Base-by-base conservation (phyloP, 2,329 filamentous ascomycete genomes). In the Coniochaeta hoffmannii region DNA sequence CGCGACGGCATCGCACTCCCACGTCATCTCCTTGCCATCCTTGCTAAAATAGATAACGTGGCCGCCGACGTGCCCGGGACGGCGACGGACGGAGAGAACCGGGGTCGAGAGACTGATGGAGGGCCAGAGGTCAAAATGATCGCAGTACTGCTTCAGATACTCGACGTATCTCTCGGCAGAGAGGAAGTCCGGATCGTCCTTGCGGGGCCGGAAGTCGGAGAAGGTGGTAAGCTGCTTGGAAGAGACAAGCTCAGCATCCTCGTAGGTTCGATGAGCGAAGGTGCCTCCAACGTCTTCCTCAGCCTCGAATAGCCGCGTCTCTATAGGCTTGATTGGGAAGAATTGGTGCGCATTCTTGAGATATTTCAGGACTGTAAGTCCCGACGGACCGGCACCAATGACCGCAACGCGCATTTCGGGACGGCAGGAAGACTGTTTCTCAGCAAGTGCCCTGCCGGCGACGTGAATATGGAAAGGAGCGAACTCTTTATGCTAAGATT, bases 201-300 rank as follows among this genome's bases (percentile, higher is more conserved):
- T 53, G 1, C 66, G 59, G 32, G 68, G 65, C 2, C 73, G 68
- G 56, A 73, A 73, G 57, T 77, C 73, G 6, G 73, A 77, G 59
- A 77, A 77, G 24, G 68, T 66, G 0, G 74, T 77, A 26, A 77
- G 66, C 50, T 76, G 70, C 57, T 72, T 74, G 15, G 73, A 76
- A 3, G 71, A 74, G 10, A 77, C 73, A 2, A 70, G 62, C 68
- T 76, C 74, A 9, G 72, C 72, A 57, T 75, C 71, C 55, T 76
- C 72, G 55, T 76, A 77, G 6, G 67, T 68, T 9, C 72, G 67
- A 53, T 73, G 66, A n/a, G 66, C 62, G 57, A 77, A 77, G 0
- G 71, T 74, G 3, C 74, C 73, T 8, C 72, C 75, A 5, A 76
- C 62, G 1, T 64, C 66, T 9, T 66, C 59, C 55, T 71, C 69